Evolutionary conservation across 257 asterid genomes (phyloP).

Genomic region (Oldenlandia corymbosa): DNA sequence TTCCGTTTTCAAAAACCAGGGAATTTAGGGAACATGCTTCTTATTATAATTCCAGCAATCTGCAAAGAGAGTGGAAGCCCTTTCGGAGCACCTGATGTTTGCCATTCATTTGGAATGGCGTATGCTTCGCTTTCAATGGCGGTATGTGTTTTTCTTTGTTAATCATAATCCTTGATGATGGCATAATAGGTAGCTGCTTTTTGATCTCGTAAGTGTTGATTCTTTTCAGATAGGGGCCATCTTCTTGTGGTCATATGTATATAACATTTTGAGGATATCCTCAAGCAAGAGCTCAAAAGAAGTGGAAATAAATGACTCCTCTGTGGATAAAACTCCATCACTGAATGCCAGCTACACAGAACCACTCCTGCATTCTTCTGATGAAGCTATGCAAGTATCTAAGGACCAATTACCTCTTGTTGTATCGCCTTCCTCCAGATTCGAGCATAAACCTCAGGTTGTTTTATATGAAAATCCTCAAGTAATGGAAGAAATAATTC

Average conservation of each 20-base stretch:
- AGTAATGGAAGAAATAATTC: too few species aligned
- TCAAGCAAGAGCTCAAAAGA: conserved; percentile 46
- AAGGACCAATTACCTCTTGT: conserved; percentile 35
- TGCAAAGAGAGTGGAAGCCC: conserved; percentile 90
- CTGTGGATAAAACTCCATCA: conserved; percentile 31
- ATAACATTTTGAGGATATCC: conserved; percentile 66
- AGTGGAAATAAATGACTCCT: conserved; percentile 42
- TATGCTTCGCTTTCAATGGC: conserved; percentile 95
- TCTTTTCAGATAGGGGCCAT: conserved; percentile 67
- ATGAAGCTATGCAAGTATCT: conserved; percentile 9
- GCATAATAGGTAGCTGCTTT: too few species aligned
- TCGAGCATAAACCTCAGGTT: conserved; percentile 43
- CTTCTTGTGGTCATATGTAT: conserved; percentile 77
- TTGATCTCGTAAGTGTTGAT: background rate
- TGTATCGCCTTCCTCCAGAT: conserved; percentile 29
- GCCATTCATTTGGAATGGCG: conserved; percentile 64
- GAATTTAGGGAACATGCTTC: conserved; percentile 78
- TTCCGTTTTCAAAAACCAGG: conserved; percentile 35
- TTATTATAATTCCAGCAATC: conserved; percentile 85
- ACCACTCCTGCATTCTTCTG: conserved; percentile 53
- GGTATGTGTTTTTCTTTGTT: conserved; percentile 33
- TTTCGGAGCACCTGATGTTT: conserved; percentile 63
- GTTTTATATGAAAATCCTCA: too few species aligned
- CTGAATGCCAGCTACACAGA: conserved; percentile 31
- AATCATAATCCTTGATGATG: too few species aligned